Evolutionary conservation across 371 early-diverging fungal species (phyloP).

Genomic region (Mucor piriformis): DNA sequence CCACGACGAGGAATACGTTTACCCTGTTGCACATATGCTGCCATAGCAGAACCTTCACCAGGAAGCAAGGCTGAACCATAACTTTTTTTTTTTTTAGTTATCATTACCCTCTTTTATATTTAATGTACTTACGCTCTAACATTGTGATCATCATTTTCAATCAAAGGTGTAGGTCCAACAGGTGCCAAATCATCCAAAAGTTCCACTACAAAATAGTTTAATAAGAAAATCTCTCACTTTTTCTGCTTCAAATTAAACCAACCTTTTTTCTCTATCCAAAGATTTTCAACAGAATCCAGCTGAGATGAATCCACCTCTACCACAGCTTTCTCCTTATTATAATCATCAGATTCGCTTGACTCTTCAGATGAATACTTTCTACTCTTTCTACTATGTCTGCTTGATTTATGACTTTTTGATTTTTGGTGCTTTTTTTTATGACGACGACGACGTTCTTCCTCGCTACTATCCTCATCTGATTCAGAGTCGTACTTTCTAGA

Average conservation of each 20-base stretch:
- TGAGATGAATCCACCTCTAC: slow-evolving; percentile 41
- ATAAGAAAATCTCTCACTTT: not conserved
- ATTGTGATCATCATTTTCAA: slow-evolving; percentile 54
- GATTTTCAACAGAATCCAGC: slow-evolving; percentile 51
- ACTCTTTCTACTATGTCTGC: slow-evolving; percentile 20
- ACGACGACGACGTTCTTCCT: slow-evolving; percentile 26
- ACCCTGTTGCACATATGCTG: slow-evolving; percentile 83
- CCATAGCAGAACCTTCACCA: slow-evolving; percentile 60
- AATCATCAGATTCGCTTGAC: slow-evolving; percentile 6
- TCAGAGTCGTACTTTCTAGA: slow-evolving; percentile 19
- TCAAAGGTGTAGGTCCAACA: slow-evolving; percentile 66
- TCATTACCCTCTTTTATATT: slow-evolving; percentile 10
- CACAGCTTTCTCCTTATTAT: slow-evolving; percentile 1
- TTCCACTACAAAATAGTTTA: slow-evolving; percentile 39
- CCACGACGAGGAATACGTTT: slow-evolving; percentile 97
- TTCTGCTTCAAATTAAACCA: not conserved
- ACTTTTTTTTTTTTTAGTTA: slow-evolving; percentile 23
- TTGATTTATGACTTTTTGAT: slow-evolving; percentile 6
- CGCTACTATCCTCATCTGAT: slow-evolving; percentile 6
- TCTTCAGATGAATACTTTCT: slow-evolving; percentile 10
- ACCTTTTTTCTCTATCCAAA: slow-evolving; percentile 69
- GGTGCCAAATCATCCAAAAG: slow-evolving; percentile 60
- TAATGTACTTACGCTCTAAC: slow-evolving; percentile 48
- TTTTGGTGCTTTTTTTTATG: slow-evolving; percentile 18
- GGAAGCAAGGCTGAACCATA: slow-evolving; percentile 77